Evolutionary conservation across 345 rosid genomes (phyloP), one percentile per base, ranked within the genome.

Genomic region (Eucalyptus grandis): DNA sequence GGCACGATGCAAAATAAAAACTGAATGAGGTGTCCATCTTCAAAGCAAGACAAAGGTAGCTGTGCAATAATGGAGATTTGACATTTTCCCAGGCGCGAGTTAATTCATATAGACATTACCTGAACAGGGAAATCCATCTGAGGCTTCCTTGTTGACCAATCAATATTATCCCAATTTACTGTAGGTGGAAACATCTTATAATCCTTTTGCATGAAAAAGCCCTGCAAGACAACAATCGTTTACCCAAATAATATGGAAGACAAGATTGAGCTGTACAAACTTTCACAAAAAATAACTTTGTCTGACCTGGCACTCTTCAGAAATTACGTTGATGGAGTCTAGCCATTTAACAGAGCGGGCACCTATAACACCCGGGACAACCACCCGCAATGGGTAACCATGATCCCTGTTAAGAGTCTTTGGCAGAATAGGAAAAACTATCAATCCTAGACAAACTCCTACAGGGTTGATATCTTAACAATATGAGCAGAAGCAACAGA

Each of bases 341-440:
- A 98, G 91, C 99, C 99, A 98, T 92, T 98, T 98, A 91, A 98
- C 99, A 9, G 99, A 98, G 91, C 99, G 98, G 51, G 99, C 99
- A 90, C 98, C 99, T 87, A 98, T 98, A 87, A 96, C 96, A 94
- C 99, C 99, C 4, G 99, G 99, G 88, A 97, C 99, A 90, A 98
- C 89, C 92, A 92, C 97, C 90, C 99, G 93, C 87, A 98, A 83
- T 15, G 99, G 99, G 88, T 93, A 97, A 26, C 99, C 99, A 49
- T 98, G 99, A 93, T 98, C 99, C 93, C 98, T 93, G 94, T 95
- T 97, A 89, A 98, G 95, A 91, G 96, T 91, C 99, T 97, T 92
- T 85, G 56, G 89, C 90, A 90, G 58, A 46, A 89, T 37, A 87
- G 89, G 53, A 62, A n/a, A 85, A 31, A 87, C 44, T 80, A 85